Base-by-base conservation (phyloP, 2,329 filamentous ascomycete genomes). In the Aulographum hederae region DNA sequence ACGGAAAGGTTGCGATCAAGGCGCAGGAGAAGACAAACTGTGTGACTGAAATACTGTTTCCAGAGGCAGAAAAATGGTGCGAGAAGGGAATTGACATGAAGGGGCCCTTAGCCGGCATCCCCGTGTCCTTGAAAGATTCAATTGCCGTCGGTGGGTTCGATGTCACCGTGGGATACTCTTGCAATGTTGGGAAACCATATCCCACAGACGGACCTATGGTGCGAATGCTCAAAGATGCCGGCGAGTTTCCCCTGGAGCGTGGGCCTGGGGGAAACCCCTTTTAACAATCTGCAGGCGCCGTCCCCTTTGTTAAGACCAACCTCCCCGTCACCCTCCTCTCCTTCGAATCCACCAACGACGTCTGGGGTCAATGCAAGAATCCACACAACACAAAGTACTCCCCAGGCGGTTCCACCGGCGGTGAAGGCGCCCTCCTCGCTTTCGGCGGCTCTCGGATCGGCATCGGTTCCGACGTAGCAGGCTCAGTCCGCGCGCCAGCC, bases 231-330 rank as follows among this genome's bases (percentile, higher is more conserved):
- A 92, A 92, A 47, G 78, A 89, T 47, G 81, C n/a, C 82, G 2
- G 79, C 60, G 60, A 45, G 32, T 43, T 28, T 20, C 6, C 15
- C 5, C 18, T 10, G 18, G 31, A 26, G 26, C 14, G 25, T 16
- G 28, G 28, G 10, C 11, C 6, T 27, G 16, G 4, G 2, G 8
- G 19, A 15, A 6, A 14, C 37, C 25, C 35, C 32, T 20, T n/a
- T 21, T 25, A 6, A 26, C 18, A 8, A n/a, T n/a, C n/a, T n/a
- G n/a, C 19, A 62, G 68, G 85, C 15, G 84, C 85, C 0, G 66
- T 94, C 2, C 85, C 85, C 0, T 93, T 92, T 48, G 81, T 85
- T 39, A 95, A 94, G 61, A 94, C 85, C 1, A 89, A 89, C 38
- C 51, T 91, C 2, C 86, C 85, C 4, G 78, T 86, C 34, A 92